Conservation (phyloP, 495 filamentous ascomycete species). For the Aspergillus nanangensis region DNA sequence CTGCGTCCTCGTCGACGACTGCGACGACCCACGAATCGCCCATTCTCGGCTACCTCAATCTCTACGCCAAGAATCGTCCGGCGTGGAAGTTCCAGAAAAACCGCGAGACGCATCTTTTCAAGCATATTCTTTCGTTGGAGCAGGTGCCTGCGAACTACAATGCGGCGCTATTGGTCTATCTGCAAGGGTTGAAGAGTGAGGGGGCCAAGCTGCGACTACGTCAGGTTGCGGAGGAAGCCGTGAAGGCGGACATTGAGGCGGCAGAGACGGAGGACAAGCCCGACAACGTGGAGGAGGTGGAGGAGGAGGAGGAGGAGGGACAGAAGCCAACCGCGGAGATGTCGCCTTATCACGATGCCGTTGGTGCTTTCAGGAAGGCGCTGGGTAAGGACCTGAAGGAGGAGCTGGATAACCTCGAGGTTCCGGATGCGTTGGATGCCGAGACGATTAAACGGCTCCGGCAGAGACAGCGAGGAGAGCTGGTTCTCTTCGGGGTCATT, state of each 20-base stretch:
- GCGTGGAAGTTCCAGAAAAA: conserved; percentile 94
- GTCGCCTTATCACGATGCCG: conserved; percentile 51
- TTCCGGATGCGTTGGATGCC: conserved; percentile 33
- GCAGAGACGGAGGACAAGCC: conserved; percentile 13
- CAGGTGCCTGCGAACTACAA: conserved; percentile 63
- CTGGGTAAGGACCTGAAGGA: conserved; percentile 26
- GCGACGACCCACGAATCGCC: conserved; percentile 41
- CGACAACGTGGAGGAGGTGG: conserved; percentile 40
- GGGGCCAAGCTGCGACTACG: conserved; percentile 55
- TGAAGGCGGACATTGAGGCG: conserved; percentile 37
- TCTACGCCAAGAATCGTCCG: conserved; percentile 59
- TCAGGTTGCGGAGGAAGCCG: conserved; percentile 55
- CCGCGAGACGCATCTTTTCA: conserved; percentile 75
- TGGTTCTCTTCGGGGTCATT: conserved; percentile 38
- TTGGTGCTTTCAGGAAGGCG: conserved; percentile 37
- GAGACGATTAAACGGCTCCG: conserved; percentile 33
- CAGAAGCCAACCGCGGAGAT: conserved; percentile 16
- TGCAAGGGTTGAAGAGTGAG: conserved; percentile 66
- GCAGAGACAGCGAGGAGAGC: conserved; percentile 43
- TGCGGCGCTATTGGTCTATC: conserved; percentile 60
- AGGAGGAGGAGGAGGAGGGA: conserved; percentile 42
- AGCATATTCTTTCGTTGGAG: conserved; percentile 67
- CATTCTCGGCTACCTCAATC: conserved; percentile 67
- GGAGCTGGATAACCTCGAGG: conserved; percentile 26
- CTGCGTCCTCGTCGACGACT: no score